These are phyloP conservation scores for Neoascochyta sp. DNA, from an alignment of 2,329 filamentous ascomycete species.

Conservation along the genomic window DNA sequence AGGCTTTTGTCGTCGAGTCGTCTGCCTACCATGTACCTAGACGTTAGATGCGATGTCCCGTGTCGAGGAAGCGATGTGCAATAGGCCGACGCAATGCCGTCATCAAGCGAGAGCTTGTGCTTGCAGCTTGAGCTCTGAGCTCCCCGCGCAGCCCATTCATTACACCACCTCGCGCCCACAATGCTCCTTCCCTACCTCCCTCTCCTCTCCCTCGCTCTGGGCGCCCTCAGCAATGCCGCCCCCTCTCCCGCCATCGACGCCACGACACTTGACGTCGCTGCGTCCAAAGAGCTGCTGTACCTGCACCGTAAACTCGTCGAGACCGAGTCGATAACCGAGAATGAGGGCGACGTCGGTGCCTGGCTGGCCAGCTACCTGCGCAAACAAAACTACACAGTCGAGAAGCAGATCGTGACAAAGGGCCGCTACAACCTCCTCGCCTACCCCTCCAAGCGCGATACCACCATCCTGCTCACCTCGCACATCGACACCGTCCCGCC, in stretches of 20 bases:
- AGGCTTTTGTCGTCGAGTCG: too few relatives aligned
- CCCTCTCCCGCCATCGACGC: conserved; percentile 7
- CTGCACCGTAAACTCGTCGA: conserved; percentile 74
- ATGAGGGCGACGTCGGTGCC: conserved; percentile 64
- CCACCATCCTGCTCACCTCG: conserved; percentile 65
- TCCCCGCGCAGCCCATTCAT: conserved; percentile 1
- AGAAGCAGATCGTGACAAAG: conserved; percentile 52
- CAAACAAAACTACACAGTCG: conserved; percentile 58
- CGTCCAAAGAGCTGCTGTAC: conserved; percentile 55
- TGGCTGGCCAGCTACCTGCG: conserved; percentile 67
- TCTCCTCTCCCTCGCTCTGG: conserved; percentile 10
- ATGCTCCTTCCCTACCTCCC: conserved; percentile 18
- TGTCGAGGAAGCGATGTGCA: too few relatives aligned
- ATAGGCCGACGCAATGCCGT: too few relatives aligned
- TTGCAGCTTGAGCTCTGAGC: conserved; percentile 2
- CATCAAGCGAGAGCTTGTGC: neutral
- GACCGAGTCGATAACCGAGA: conserved; percentile 66
- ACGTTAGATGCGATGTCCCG: too few relatives aligned
- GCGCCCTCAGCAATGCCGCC: conserved; percentile 5
- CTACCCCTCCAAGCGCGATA: conserved; percentile 51
- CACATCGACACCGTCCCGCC: conserved; percentile 76
- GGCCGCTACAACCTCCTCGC: conserved; percentile 74
- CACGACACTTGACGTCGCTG: conserved; percentile 15
- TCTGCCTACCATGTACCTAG: too few relatives aligned
- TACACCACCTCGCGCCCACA: neutral